Conservation (phyloP, 345 rosid genomes). For the Populus davidiana region DNA sequence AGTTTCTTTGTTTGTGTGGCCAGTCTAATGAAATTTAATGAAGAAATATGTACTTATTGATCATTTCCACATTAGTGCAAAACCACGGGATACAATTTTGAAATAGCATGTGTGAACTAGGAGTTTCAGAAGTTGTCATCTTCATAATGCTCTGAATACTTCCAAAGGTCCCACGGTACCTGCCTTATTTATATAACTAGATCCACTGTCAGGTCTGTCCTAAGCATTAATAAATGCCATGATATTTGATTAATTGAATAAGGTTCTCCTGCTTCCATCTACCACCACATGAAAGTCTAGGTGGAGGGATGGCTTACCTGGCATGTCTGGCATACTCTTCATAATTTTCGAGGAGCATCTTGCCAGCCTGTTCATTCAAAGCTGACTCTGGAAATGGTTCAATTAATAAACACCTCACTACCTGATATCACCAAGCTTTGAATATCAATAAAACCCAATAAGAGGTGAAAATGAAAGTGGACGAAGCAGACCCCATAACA, state of each 20-base stretch:
- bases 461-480: not conserved
- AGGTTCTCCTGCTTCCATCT: slow-evolving; percentile 8
- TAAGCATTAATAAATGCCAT: not conserved
- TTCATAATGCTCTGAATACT: not conserved
- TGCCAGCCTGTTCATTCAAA: slow-evolving; percentile 94
- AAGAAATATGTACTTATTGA: not conserved
- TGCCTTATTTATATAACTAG: not conserved
- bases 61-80: not conserved
- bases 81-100: not conserved
- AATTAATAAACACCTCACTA: slow-evolving; percentile 85
- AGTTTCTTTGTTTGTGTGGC: not conserved
- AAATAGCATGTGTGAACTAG: not conserved
- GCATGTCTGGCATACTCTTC: slow-evolving; percentile 97
- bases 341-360: slow-evolving; percentile 96
- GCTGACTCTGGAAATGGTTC: slow-evolving; percentile 99
- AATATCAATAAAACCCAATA: not conserved
- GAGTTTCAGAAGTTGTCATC: not conserved
- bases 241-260: not conserved
- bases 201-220: not conserved
- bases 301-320: slow-evolving; percentile 47
- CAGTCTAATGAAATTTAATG: not conserved
- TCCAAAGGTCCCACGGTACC: not conserved
- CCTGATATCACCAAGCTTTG: slow-evolving; percentile 48
- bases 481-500: not conserved
- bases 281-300: slow-evolving; percentile 6